phyloP scores from a whole-genome alignment of 2,329 filamentous ascomycete species.

The Xylaria sp. region DNA sequence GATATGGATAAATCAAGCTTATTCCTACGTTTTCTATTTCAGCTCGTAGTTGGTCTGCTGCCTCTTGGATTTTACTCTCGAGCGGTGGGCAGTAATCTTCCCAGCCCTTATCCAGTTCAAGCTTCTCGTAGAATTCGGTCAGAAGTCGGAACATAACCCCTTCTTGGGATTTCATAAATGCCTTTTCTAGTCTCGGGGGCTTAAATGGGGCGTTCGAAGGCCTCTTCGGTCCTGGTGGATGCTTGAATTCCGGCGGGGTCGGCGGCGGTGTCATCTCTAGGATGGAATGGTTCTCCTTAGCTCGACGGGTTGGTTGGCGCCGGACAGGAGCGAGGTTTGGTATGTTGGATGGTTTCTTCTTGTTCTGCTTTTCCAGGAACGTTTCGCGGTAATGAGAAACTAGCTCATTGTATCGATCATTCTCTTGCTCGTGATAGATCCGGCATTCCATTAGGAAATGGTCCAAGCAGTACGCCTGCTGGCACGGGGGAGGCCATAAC shows the following conservation, averaged over 20 bases:
- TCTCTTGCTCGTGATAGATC: slow-evolving; percentile 44
- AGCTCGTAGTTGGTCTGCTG: background rate
- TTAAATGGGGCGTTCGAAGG: slow-evolving; percentile 17
- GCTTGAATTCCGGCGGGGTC: background rate
- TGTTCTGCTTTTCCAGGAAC: slow-evolving; percentile 28
- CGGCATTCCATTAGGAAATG: slow-evolving; percentile 47
- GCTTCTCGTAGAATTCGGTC: slow-evolving; percentile 13
- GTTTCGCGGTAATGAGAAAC: slow-evolving; percentile 21
- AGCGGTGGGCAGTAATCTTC: slow-evolving; percentile 18
- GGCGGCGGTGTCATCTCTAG: slow-evolving; percentile 2
- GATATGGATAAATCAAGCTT: background rate
- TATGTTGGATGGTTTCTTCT: slow-evolving; percentile 17
- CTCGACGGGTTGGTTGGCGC: slow-evolving; percentile 42
- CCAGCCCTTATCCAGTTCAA: slow-evolving; percentile 27
- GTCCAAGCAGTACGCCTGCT: slow-evolving; percentile 45
- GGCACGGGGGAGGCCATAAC: slow-evolving; percentile 42
- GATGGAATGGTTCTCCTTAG: slow-evolving; percentile 34
- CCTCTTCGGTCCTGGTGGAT: background rate
- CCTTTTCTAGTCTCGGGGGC: slow-evolving; percentile 28
- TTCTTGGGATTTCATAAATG: slow-evolving; percentile 26
- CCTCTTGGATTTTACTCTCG: slow-evolving; percentile 15
- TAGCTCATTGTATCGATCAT: slow-evolving; percentile 32
- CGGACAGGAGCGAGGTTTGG: slow-evolving; percentile 35
- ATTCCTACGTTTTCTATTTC: slow-evolving; percentile 18
- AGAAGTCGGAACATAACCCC: slow-evolving; percentile 21